Evolutionary conservation across 768 basidiomycete genomes (phyloP), one percentile per base, ranked within the genome.

Genomic region (Rickenella mellea): DNA sequence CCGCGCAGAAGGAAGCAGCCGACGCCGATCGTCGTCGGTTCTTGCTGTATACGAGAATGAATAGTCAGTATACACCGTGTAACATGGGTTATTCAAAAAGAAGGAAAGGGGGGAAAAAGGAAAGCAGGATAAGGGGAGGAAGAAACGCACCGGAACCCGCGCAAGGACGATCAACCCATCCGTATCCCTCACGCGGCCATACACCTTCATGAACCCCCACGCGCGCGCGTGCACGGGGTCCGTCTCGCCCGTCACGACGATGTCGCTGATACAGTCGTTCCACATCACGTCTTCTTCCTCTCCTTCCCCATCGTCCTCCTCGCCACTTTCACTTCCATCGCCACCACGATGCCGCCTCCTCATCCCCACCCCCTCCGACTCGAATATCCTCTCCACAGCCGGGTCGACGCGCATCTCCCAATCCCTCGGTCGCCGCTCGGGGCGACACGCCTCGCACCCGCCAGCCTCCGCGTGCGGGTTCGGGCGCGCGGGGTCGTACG

Each of bases 131-230:
- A 3, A 17, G 15, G 3, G 15, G 11, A 2, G 15, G 24, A 36
- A 36, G 15, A 36, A 17, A 36, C 11, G 30, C 51, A 82, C 80
- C 50, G 78, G 73, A 60, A 75, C 68, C 54, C 82, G 70, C 21
- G 67, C 48, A 26, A 83, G 56, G 3, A 72, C 67, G 22, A 80
- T 60, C 28, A 81, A 60, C 11, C 81, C 81, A 56, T 83, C 81
- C 28, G 64, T 63, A 6, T 73, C 57, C 24, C 81, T 63, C 11
- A 83, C 61, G 24, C 78, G 71, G 27, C 81, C 81, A 30, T 73
- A 55, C 39, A 81, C 63, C 37, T 59, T 66, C 43, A 70, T 74
- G 3, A 74, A 67, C 2, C 75, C 78, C 81, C 80, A 83, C 2
- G 74, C 73, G 15, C 60, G 55, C 19, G 66, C 62, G 45, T 71